Base-by-base conservation (phyloP, 371 early-diverging fungal species). In the Umbelopsis sp. region DNA sequence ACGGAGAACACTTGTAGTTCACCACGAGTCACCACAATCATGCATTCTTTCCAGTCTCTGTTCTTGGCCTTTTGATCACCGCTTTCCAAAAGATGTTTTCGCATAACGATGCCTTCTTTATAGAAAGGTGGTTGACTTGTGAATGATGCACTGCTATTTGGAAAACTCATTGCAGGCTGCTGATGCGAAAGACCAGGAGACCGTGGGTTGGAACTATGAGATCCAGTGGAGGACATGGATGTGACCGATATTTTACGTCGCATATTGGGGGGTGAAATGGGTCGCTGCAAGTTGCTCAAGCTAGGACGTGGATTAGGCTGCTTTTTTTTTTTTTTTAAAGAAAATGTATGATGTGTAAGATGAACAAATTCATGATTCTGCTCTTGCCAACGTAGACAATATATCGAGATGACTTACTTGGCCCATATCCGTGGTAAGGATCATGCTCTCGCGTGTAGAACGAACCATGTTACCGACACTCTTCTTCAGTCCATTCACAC, bases 1-100 rank as follows among this genome's bases (percentile, higher is more conserved):
- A 89, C 75, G 64, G 90, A 87, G 78, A 88, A 93, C 93, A 95
- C 89, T 44, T 84, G 85, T 9, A 96, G 79, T 46, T 92, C 90
- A 3, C 93, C 94, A 38, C 90, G 87, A 38, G 87, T 89, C 3
- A 91, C 83, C 0, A 93, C 84, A 22, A 93, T 81, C 22, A 91
- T 82, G 70, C 93, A 89, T 35, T 94, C 87, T 68, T 88, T 90
- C 97, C 97, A 97, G n/a, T 87, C 86, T 16, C 97, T 90, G 72
- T 92, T 85, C 50, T 87, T 87, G 9, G 97, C 93, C 75, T 93
- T 93, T 66, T 89, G 88, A 65, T 87, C 94, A 7, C 85, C 86
- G 11, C 87, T 80, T 66, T 94, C 94, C 69, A 89, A 81, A 45
- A 94, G 72, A 74, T 95, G 94, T 74, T 97, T 97, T 41, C 96